phyloP scores from a whole-genome alignment of 2,329 filamentous ascomycete species.

The Alternaria brassicae region DNA sequence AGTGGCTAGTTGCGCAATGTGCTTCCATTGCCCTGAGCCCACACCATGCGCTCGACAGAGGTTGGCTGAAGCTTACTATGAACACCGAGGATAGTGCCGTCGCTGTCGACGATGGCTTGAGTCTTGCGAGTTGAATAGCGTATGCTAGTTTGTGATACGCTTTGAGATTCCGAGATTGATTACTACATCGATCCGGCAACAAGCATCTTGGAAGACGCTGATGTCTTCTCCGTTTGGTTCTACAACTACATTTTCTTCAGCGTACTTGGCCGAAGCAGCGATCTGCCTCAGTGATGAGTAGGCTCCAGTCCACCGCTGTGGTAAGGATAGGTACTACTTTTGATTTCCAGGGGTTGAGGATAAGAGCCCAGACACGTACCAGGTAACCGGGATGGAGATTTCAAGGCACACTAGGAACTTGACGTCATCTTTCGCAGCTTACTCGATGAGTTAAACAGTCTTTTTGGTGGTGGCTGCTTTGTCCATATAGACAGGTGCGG shows the following conservation, averaged over 20 bases:
- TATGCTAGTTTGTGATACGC: conserved; percentile 43
- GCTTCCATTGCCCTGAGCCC: conserved; percentile 47
- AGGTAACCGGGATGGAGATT: conserved; percentile 49
- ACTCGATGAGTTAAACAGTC: conserved; percentile 43
- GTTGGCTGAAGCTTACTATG: conserved; percentile 51
- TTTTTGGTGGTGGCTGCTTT: conserved; percentile 46
- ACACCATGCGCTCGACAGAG: conserved; percentile 45
- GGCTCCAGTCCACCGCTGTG: conserved; percentile 47
- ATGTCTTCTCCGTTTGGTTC: conserved; percentile 42
- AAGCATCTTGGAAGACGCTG: conserved; percentile 42
- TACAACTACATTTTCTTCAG: conserved; percentile 48
- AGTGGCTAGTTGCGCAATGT: conserved; percentile 42
- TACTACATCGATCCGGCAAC: conserved; percentile 40
- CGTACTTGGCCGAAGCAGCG: conserved; percentile 42
- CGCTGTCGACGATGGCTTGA: conserved; percentile 43
- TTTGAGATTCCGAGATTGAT: conserved; percentile 48
- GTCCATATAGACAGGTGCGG: conserved; percentile 50
- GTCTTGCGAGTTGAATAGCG: conserved; percentile 50
- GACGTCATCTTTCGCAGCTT: conserved; percentile 40
- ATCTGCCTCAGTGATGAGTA: conserved; percentile 48
- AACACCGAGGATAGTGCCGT: conserved; percentile 46
- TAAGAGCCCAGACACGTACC: conserved; percentile 24
- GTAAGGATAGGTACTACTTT: conserved; percentile 15
- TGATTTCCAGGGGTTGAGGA: background rate
- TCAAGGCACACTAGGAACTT: conserved; percentile 49